These are phyloP conservation scores for Apiotrichum sp. DNA, from an alignment of 1,284 basidiomycete genomes.

Conservation along the genomic window DNA sequence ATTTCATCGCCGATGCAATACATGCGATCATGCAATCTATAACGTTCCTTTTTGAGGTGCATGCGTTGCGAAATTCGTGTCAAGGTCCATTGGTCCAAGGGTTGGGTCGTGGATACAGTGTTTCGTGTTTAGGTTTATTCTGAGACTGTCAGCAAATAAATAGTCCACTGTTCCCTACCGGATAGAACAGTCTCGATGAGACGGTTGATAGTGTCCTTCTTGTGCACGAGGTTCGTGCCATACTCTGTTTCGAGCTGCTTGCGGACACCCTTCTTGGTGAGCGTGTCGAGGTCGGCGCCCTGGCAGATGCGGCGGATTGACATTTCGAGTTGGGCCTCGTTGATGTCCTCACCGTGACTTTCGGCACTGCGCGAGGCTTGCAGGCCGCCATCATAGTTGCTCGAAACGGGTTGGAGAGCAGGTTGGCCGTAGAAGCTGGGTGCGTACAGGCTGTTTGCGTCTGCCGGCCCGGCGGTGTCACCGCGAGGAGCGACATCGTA, in stretches of 20 bases:
- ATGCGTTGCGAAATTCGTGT: neutral
- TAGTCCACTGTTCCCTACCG: conserved; percentile 1
- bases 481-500: conserved; percentile 7
- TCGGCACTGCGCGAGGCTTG: neutral
- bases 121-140: neutral
- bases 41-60: neutral
- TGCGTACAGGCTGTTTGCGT: conserved; percentile 21
- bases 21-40: conserved; percentile 1
- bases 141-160: neutral
- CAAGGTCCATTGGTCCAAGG: conserved; percentile 1
- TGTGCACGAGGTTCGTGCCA: conserved; percentile 48
- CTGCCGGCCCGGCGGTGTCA: conserved; percentile 6
- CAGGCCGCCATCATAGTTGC: conserved; percentile 3
- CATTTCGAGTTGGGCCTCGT: conserved; percentile 63
- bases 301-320: conserved; percentile 66
- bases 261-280: conserved; percentile 84
- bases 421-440: conserved; percentile 27
- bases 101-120: neutral
- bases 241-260: conserved; percentile 71
- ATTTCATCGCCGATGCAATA: neutral
- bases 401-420: conserved; percentile 16
- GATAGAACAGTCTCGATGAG: conserved; percentile 45
- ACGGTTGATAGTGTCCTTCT: conserved; percentile 48
- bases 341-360: conserved; percentile 47
- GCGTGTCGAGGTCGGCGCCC: conserved; percentile 71